phyloP scores from a whole-genome alignment of 352 stramenopile species.

The Phytophthora quininea region DNA sequence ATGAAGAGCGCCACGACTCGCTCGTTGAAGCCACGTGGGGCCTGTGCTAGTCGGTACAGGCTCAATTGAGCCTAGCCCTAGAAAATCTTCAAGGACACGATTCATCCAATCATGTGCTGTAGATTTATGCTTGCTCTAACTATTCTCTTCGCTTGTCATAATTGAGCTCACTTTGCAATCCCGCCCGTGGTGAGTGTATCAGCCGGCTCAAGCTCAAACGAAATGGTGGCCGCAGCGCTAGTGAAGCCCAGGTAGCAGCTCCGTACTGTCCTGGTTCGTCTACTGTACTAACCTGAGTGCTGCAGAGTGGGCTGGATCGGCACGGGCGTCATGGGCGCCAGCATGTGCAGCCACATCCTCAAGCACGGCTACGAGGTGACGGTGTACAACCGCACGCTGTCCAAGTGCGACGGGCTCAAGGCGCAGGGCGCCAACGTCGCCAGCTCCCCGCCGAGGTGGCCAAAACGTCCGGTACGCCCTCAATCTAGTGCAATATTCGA shows the following conservation, averaged over 20 bases:
- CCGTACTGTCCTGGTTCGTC: neutral
- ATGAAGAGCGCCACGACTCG: too few relatives aligned
- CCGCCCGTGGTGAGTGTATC: neutral
- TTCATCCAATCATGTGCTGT: conserved; percentile 28
- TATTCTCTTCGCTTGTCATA: neutral
- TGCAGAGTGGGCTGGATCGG: conserved; percentile 86
- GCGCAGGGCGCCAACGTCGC: conserved; percentile 78
- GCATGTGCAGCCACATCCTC: conserved; percentile 89
- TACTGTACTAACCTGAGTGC: neutral
- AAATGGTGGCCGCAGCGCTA: neutral
- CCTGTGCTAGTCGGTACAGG: neutral
- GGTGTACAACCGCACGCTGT: conserved; percentile 86
- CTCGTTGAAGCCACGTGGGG: too few relatives aligned
- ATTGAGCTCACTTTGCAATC: neutral
- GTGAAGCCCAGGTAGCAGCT: conserved; percentile 35
- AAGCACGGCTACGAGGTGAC: conserved; percentile 87
- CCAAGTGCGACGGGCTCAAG: conserved; percentile 82
- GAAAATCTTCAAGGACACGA: conserved; percentile 2
- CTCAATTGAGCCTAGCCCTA: conserved; percentile 1
- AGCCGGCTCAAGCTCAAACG: neutral
- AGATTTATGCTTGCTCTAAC: neutral
- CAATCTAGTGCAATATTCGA: neutral
- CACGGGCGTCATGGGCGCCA: conserved; percentile 87
- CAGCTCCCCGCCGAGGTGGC: conserved; percentile 78
- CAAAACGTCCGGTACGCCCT: conserved; percentile 58